A percentile compares a stretch with the other conserved stretches of the same genome.
Conservation (phyloP, 139 green algal species). For the Picochlorum costavermella region DNA sequence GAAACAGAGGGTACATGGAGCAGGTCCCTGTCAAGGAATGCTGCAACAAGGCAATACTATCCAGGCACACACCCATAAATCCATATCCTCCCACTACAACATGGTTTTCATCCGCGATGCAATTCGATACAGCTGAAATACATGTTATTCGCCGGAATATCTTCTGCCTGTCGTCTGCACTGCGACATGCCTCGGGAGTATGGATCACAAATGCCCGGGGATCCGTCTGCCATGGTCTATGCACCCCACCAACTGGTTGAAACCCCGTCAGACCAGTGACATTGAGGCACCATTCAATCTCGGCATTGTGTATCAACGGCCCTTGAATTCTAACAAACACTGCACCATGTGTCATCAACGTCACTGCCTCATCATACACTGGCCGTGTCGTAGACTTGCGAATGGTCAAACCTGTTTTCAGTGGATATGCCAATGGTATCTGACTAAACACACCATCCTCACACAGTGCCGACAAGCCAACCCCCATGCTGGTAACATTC, state of each 20-base stretch:
- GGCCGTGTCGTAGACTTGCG: not conserved
- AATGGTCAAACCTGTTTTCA: constrained; percentile 2
- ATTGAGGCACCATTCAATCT: constrained; percentile 7
- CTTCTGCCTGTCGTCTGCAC: not conserved
- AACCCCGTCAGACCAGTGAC: constrained; percentile 4
- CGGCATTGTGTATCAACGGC: not conserved
- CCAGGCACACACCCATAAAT: constrained; percentile 5
- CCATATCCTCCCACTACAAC: constrained; percentile 18
- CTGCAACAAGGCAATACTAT: constrained; percentile 13
- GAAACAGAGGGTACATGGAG: constrained; percentile 18
- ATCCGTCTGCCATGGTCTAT: not conserved
- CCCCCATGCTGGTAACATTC: constrained; percentile 17
- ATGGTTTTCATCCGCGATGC: not conserved
- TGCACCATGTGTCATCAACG: not conserved
- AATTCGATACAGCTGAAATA: constrained; percentile 4
- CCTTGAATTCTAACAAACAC: not conserved
- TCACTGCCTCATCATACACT: constrained; percentile 9
- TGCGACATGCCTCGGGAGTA: not conserved
- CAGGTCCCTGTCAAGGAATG: constrained; percentile 9
- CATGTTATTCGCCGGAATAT: not conserved
- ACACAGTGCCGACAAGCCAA: constrained; percentile 2
- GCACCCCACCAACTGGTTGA: not conserved
- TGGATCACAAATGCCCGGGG: not conserved
- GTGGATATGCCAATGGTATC: constrained; percentile 15
- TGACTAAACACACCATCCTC: constrained; percentile 9